phyloP scores from a whole-genome alignment of 1,284 basidiomycete genomes.

The Anthracocystis walkeri region DNA sequence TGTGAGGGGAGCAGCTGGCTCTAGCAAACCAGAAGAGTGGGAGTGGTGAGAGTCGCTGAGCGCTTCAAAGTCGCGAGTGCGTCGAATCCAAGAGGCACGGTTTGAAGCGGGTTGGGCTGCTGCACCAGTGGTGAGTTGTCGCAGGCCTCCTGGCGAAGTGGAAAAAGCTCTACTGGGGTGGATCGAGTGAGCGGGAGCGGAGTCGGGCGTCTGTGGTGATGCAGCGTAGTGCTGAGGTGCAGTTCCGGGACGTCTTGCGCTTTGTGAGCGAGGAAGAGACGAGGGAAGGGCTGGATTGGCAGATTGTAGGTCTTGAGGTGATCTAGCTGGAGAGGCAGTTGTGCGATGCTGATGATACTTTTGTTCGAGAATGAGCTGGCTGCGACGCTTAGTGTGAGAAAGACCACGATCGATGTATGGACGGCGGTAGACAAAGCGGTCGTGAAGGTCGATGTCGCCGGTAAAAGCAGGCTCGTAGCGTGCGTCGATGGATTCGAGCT shows the following conservation, averaged over 20 bases:
- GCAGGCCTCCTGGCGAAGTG: slow-evolving; percentile 17
- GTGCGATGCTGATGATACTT: slow-evolving; percentile 40
- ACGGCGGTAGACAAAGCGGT: slow-evolving; percentile 27
- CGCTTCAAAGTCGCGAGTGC: slow-evolving; percentile 25
- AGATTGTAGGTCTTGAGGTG: not conserved
- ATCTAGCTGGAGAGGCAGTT: slow-evolving; percentile 11
- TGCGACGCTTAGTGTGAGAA: slow-evolving; percentile 32
- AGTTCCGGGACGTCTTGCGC: slow-evolving; percentile 29
- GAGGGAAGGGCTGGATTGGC: not conserved
- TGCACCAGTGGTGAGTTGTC: slow-evolving; percentile 40
- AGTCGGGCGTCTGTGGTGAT: slow-evolving; percentile 24
- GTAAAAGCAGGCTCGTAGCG: slow-evolving; percentile 26
- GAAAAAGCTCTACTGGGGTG: slow-evolving; percentile 4
- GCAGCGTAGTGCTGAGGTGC: slow-evolving; percentile 20
- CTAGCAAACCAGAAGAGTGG: slow-evolving; percentile 8
- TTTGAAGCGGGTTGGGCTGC: slow-evolving; percentile 46
- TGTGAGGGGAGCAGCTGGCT: slow-evolving; percentile 15
- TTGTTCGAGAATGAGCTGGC: slow-evolving; percentile 52
- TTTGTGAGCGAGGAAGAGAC: slow-evolving; percentile 5
- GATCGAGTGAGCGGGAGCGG: slow-evolving; percentile 13
- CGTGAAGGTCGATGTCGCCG: slow-evolving; percentile 32
- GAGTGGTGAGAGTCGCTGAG: slow-evolving; percentile 39
- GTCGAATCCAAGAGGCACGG: slow-evolving; percentile 43
- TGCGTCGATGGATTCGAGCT: slow-evolving; percentile 11
- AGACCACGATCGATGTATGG: slow-evolving; percentile 36